These are phyloP conservation scores for Abelmoschus esculentus DNA, from an alignment of 345 rosid genomes.

Conservation along the genomic window DNA sequence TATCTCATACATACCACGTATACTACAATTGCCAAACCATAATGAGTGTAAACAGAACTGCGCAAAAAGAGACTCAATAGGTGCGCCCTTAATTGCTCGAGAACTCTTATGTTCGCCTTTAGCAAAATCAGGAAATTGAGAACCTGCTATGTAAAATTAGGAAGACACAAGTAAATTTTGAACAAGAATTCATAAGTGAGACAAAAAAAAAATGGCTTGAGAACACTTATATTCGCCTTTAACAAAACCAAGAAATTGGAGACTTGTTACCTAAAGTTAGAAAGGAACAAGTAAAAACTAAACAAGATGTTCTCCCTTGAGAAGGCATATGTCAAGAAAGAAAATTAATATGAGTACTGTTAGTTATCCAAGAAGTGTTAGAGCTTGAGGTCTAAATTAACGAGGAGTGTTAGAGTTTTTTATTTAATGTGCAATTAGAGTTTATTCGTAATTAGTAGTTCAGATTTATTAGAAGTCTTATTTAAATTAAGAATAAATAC, in stretches of 20 bases:
- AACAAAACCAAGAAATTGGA: conserved; percentile 40
- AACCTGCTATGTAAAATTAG: conserved; percentile 28
- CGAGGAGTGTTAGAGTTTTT: no score
- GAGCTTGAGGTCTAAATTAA: no score
- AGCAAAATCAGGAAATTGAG: conserved; percentile 36
- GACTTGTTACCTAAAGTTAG: conserved; percentile 25
- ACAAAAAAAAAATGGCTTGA: conserved; percentile 24
- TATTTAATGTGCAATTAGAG: no score
- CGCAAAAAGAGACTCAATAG: conserved; percentile 66
- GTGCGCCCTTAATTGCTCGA: conserved; percentile 82
- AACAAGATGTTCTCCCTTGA: background rate
- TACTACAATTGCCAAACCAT: conserved; percentile 91
- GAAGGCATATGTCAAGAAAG: background rate
- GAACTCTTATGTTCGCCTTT: conserved; percentile 61
- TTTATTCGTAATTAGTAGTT: no score
- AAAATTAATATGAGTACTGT: background rate
- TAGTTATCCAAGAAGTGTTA: no score
- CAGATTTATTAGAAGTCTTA: no score
- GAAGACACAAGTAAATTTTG: background rate
- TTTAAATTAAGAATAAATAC: no score
- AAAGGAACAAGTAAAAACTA: background rate
- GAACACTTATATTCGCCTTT: conserved; percentile 77
- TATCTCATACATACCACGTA: conserved; percentile 60
- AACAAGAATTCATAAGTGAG: background rate
- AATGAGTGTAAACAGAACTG: conserved; percentile 75